Conservation (phyloP, 108 stramenopile species). For the Nitzschia sp. region DNA sequence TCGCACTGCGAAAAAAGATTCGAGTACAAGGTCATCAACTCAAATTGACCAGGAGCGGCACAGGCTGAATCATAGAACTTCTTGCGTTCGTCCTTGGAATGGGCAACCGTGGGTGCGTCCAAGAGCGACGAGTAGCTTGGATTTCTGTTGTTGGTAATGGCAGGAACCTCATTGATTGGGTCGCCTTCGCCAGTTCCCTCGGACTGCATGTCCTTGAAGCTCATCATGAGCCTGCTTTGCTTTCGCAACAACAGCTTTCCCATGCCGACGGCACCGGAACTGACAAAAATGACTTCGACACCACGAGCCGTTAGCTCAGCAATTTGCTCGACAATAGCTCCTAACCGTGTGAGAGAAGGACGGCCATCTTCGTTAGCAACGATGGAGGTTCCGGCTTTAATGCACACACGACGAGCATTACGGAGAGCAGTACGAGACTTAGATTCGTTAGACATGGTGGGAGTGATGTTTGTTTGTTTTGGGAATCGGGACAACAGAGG, state of each 20-base stretch:
- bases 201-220: conserved; percentile 50
- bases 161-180: background rate
- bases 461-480: too few species aligned
- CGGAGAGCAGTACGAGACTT: conserved; percentile 57
- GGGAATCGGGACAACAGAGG: too few species aligned
- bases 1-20: conserved; percentile 86
- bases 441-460: conserved; percentile 2
- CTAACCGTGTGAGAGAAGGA: conserved; percentile 87
- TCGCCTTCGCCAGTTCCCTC: background rate
- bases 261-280: conserved; percentile 83
- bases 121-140: conserved; percentile 50
- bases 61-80: conserved; percentile 91
- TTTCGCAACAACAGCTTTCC: conserved; percentile 77
- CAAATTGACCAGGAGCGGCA: conserved; percentile 97
- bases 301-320: conserved; percentile 72
- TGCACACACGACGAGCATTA: conserved; percentile 67
- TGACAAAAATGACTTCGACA: conserved; percentile 80
- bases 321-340: conserved; percentile 88
- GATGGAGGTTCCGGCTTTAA: conserved; percentile 89
- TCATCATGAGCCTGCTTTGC: conserved; percentile 64
- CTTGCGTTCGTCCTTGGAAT: conserved; percentile 63
- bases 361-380: conserved; percentile 87
- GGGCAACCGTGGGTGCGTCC: conserved; percentile 47
- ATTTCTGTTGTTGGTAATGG: conserved; percentile 4
- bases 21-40: conserved; percentile 95